A percentile compares a stretch with the other conserved stretches of the same genome.
These are phyloP conservation scores for Ustilago xerochloae DNA, from an alignment of 1,284 basidiomycete genomes.

Conservation along the genomic window DNA sequence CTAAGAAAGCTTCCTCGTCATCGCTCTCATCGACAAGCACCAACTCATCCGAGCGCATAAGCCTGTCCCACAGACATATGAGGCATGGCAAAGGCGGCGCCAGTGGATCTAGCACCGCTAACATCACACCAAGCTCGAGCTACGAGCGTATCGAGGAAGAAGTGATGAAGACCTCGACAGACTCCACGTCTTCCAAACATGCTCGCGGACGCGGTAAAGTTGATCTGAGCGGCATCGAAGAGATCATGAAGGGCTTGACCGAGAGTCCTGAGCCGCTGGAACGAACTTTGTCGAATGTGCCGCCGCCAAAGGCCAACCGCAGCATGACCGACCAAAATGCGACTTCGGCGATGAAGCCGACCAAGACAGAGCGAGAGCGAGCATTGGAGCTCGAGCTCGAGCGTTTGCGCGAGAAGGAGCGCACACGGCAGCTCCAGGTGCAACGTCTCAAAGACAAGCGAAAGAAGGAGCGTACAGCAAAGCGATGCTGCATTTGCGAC, in stretches of 20 bases:
- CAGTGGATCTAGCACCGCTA: constrained; percentile 1
- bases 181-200: neutral
- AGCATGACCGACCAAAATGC: neutral
- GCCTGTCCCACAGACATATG: neutral
- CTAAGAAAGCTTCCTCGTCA: constrained; percentile 39
- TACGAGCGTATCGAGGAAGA: constrained; percentile 36
- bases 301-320: neutral
- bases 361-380: constrained; percentile 31
- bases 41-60: constrained; percentile 8
- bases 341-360: neutral
- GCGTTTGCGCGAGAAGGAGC: constrained; percentile 34
- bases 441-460: constrained; percentile 32
- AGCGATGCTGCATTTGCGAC: constrained; percentile 50
- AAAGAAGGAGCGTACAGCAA: constrained; percentile 33
- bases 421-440: constrained; percentile 31
- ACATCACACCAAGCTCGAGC: constrained; percentile 56
- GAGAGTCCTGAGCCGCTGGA: constrained; percentile 26
- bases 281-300: constrained; percentile 8
- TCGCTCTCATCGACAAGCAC: constrained; percentile 35
- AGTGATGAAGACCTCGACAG: neutral
- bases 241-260: constrained; percentile 50
- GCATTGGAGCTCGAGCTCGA: constrained; percentile 33
- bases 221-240: constrained; percentile 50
- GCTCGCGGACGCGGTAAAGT: constrained; percentile 16
- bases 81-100: neutral